Conservation (phyloP, 2,329 filamentous ascomycete genomes). For the Ophiostoma quercus region DNA sequence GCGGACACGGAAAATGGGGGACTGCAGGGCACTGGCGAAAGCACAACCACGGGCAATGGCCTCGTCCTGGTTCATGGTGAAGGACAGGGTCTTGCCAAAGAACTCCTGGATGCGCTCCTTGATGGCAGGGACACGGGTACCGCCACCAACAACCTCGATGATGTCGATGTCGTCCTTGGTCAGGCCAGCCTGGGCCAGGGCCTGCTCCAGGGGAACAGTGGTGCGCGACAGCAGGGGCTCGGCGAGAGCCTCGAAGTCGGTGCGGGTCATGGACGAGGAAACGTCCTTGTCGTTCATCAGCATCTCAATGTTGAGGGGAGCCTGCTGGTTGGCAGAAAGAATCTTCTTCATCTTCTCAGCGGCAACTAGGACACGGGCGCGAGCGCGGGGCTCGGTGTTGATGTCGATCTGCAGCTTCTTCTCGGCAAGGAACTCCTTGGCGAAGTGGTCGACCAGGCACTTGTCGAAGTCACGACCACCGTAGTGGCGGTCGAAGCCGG, state of each 20-base stretch:
- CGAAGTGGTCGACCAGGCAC: constrained; percentile 89
- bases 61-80: constrained; percentile 97
- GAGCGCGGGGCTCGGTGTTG: constrained; percentile 80
- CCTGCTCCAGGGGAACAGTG: constrained; percentile 75
- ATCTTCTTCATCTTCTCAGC: constrained; percentile 99
- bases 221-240: constrained; percentile 73
- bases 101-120: constrained; percentile 86
- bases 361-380: constrained; percentile 76
- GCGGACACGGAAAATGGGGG: constrained; percentile 94
- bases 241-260: constrained; percentile 88
- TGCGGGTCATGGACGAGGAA: constrained; percentile 78
- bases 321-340: constrained; percentile 86
- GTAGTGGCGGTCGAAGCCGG: constrained; percentile 90
- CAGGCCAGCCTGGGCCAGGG: constrained; percentile 87
- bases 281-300: constrained; percentile 98
- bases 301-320: constrained; percentile 93
- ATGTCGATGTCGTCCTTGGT: constrained; percentile 86
- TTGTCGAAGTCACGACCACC: constrained; percentile 97
- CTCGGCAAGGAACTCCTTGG: constrained; percentile 93
- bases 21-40: constrained; percentile 96
- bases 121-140: constrained; percentile 85
- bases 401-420: constrained; percentile 99
- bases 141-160: constrained; percentile 90
- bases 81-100: constrained; percentile 89
- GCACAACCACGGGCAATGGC: constrained; percentile 92